These are phyloP conservation scores for Gliomastix tumulicola DNA, from an alignment of 2,329 filamentous ascomycete genomes.

Conservation along the genomic window DNA sequence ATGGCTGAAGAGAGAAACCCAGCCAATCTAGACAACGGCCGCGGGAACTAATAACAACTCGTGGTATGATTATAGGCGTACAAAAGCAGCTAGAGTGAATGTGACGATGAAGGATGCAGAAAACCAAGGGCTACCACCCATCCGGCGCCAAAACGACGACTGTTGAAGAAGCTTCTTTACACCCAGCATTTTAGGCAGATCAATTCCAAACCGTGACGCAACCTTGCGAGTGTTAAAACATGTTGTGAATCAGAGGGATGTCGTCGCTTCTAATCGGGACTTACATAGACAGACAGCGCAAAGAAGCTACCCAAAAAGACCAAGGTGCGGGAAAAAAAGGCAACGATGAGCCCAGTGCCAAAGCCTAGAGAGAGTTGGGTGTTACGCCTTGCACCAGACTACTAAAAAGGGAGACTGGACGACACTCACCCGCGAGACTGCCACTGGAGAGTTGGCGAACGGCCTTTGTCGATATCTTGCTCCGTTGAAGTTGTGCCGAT, in stretches of 20 bases:
- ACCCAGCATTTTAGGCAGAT: slow-evolving; percentile 26
- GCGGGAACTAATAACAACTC: slow-evolving; percentile 7
- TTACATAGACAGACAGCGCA: slow-evolving; percentile 57
- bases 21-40: slow-evolving; percentile 39
- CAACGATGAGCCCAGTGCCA: slow-evolving; percentile 55
- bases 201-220: slow-evolving; percentile 33
- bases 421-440: slow-evolving; percentile 40
- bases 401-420: neutral
- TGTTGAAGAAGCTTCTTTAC: slow-evolving; percentile 25
- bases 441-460: slow-evolving; percentile 46
- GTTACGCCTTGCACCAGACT: too few relatives aligned
- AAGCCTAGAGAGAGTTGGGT: slow-evolving; percentile 39
- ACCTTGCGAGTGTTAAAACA: slow-evolving; percentile 23
- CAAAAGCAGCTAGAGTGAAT: slow-evolving; percentile 56
- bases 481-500: slow-evolving; percentile 7
- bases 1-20: slow-evolving; percentile 87
- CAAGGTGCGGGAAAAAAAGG: slow-evolving; percentile 64
- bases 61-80: slow-evolving; percentile 33
- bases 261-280: too few relatives aligned
- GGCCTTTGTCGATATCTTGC: slow-evolving; percentile 17
- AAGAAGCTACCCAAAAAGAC: slow-evolving; percentile 60
- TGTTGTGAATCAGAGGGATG: neutral
- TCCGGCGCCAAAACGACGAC: slow-evolving; percentile 35
- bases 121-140: slow-evolving; percentile 55
- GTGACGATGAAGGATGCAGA: slow-evolving; percentile 65